A percentile compares a stretch with the other conserved stretches of the same genome.
Evolutionary conservation across 2,329 filamentous ascomycete species (phyloP).

Genomic region (Alternaria triticimaculans): DNA sequence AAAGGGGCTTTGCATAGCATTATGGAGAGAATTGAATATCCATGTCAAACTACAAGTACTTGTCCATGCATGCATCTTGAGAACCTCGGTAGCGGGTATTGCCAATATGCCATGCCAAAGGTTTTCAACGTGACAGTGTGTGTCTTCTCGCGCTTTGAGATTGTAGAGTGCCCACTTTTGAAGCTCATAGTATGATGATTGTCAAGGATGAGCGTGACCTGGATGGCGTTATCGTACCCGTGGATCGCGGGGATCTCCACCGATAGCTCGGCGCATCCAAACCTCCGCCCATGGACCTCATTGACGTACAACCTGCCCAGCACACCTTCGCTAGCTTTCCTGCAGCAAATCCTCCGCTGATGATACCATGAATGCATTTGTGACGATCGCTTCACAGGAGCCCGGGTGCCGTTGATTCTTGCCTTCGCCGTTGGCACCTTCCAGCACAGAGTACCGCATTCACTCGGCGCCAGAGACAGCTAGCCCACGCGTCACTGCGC

Average conservation of each 20-base stretch:
- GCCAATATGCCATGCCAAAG: neutral
- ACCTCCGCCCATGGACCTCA: conserved; percentile 9
- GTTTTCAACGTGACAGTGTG: neutral
- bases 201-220: conserved; percentile 3
- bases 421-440: conserved; percentile 17
- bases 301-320: conserved; percentile 8
- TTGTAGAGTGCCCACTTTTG: neutral
- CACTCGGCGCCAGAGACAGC: conserved; percentile 17
- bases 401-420: conserved; percentile 38
- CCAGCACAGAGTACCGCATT: conserved; percentile 21
- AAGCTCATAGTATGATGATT: neutral
- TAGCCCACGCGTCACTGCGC: conserved; percentile 15
- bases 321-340: conserved; percentile 10
- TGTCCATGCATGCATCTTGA: neutral
- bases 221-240: conserved; percentile 16
- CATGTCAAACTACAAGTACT: neutral
- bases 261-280: conserved; percentile 17
- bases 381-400: conserved; percentile 23
- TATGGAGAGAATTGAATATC: conserved; percentile 1
- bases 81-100: neutral
- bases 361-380: conserved; percentile 41
- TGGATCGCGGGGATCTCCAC: conserved; percentile 16
- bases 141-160: neutral
- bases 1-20: conserved; percentile 8
- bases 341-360: conserved; percentile 5